A percentile compares a stretch with the other conserved stretches of the same genome.
phyloP scores from a whole-genome alignment of 192 early-diverging fungal genomes.

The Umbelopsis isabellina region DNA sequence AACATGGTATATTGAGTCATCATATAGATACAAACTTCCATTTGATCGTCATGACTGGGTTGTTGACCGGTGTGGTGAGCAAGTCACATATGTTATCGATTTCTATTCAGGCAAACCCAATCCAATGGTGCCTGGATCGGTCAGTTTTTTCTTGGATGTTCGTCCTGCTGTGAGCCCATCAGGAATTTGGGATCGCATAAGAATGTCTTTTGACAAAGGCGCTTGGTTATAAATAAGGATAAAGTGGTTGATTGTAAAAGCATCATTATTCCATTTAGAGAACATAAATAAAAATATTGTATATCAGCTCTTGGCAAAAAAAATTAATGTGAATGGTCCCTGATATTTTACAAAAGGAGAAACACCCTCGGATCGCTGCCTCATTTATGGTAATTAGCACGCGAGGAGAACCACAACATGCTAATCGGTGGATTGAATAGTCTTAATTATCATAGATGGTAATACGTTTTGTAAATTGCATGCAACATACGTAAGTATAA shows the following conservation, averaged over 20 bases:
- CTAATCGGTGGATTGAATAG: too few relatives aligned
- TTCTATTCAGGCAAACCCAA: slow-evolving; percentile 79
- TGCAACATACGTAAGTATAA: too few relatives aligned
- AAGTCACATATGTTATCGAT: slow-evolving; percentile 88
- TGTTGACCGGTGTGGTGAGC: slow-evolving; percentile 87
- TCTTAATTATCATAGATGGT: too few relatives aligned
- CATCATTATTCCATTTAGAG: neutral
- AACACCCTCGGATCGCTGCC: too few relatives aligned
- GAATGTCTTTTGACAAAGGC: slow-evolving; percentile 36
- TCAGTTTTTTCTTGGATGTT: slow-evolving; percentile 86
- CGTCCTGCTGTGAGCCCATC: slow-evolving; percentile 73
- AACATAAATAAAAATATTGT: too few relatives aligned
- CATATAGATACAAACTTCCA: slow-evolving; percentile 71
- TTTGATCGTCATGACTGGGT: slow-evolving; percentile 97
- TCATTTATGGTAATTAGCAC: too few relatives aligned
- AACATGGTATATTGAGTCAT: neutral
- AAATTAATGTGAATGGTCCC: too few relatives aligned
- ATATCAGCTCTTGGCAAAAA: too few relatives aligned
- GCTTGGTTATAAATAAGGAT: neutral
- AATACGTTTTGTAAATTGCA: too few relatives aligned
- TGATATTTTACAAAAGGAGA: too few relatives aligned
- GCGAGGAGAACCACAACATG: too few relatives aligned
- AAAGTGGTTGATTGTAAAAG: neutral
- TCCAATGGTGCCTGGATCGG: slow-evolving; percentile 44
- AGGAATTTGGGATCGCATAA: slow-evolving; percentile 59